phyloP scores from a whole-genome alignment of 2,329 filamentous ascomycete genomes.

The Catunica adiposa region DNA sequence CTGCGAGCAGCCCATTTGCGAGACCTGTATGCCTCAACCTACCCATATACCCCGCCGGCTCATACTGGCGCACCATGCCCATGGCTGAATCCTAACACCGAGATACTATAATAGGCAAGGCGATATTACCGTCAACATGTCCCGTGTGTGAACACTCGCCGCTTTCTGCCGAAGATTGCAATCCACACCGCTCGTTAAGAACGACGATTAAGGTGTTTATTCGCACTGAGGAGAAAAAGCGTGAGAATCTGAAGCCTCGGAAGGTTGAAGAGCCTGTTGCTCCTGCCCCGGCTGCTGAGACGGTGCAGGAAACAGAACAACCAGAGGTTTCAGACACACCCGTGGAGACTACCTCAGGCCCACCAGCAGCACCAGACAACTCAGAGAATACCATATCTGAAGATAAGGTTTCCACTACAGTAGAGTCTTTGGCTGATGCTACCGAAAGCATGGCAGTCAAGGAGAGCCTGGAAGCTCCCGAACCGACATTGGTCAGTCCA shows the following conservation, averaged over 20 bases:
- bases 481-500: too few species aligned
- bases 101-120: slow-evolving; percentile 43
- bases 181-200: slow-evolving; percentile 75
- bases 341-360: background rate
- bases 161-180: slow-evolving; percentile 71
- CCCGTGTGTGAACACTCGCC: slow-evolving; percentile 89
- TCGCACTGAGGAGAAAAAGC: slow-evolving; percentile 80
- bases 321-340: slow-evolving; percentile 12
- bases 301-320: slow-evolving; percentile 15
- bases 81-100: background rate
- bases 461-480: too few species aligned
- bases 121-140: slow-evolving; percentile 59
- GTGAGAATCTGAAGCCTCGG: slow-evolving; percentile 46
- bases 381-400: too few species aligned
- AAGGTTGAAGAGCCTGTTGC: slow-evolving; percentile 19
- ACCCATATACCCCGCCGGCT: slow-evolving; percentile 9
- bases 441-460: too few species aligned
- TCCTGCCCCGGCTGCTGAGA: background rate
- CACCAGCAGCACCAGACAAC: background rate
- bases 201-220: slow-evolving; percentile 86
- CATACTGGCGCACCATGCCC: background rate
- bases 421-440: too few species aligned
- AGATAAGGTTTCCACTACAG: too few species aligned
- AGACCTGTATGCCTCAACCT: slow-evolving; percentile 47
- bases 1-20: slow-evolving; percentile 90